Evolutionary conservation across 371 early-diverging fungal genomes (phyloP), one percentile per base, ranked within the genome.

Genomic region (Quaeritorhiza haematococci): DNA sequence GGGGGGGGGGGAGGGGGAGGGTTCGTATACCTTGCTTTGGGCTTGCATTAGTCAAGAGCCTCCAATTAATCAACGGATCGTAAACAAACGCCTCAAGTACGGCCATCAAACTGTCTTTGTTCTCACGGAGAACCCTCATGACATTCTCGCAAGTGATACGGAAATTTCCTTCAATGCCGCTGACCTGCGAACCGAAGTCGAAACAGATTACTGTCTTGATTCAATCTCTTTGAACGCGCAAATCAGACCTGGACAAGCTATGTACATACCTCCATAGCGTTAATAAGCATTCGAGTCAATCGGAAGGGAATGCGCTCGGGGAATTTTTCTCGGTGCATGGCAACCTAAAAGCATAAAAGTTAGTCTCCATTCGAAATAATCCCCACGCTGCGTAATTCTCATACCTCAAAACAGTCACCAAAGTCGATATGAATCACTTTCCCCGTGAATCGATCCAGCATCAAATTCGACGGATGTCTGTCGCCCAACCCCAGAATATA

Each of bases 341-440:
- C 94, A 21, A 96, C 90, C 82, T 84, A 61, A 8, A n/a, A 3
- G 17, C 5, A 24, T 5, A 54, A 56, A 45, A 7, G 48, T 32
- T 30, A 19, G 30, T 38, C 44, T 30, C 7, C 29, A 27, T 23
- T 58, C 13, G 33, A 42, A 29, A 19, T 27, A 15, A 4, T 4
- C 21, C 33, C 6, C 5, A 5, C 13, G 32, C 30, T 10, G 30
- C 27, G 27, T 13, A 41, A 56, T 24, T 35, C 35, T n/a, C 61
- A 61, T 72, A 87, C 90, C 80, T 98, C 99, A 61, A 98, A 98
- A 72, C 98, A 96, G 64, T 97, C 98, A 33, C 98, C 98, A 72
- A 98, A 94, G 72, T 98, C 99, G 63, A 98, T 96, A 58, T 98
- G 98, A n/a, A 96, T 88, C 7, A 97, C 88, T 66, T 96, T 95